These are phyloP conservation scores for Globisporangium alternatum DNA, from an alignment of 352 stramenopile genomes.

Conservation along the genomic window DNA sequence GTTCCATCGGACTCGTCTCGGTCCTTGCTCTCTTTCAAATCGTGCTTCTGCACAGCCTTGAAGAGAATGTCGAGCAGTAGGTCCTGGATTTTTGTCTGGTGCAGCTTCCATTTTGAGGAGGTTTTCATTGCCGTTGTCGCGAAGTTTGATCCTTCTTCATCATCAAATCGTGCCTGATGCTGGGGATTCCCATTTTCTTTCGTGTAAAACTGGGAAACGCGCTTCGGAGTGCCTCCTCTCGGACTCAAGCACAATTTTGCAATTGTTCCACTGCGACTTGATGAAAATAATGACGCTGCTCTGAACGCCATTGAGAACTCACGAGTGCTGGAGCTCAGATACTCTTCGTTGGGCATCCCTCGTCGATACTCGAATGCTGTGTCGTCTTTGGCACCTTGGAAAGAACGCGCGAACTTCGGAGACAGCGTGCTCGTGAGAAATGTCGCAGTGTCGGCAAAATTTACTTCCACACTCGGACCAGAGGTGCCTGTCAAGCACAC, in stretches of 20 bases:
- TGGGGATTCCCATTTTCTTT: not conserved
- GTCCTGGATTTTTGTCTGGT: constrained; percentile 53
- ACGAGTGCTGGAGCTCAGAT: not conserved
- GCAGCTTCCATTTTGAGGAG: constrained; percentile 13
- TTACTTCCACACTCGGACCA: constrained; percentile 38
- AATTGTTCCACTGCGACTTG: not conserved
- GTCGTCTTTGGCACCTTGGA: constrained; percentile 10
- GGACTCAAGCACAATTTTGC: constrained; percentile 18
- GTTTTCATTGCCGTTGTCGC: not conserved
- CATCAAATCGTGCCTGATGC: not conserved
- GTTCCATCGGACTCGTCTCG: constrained; percentile 29
- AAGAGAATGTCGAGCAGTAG: constrained; percentile 59
- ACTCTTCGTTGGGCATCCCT: not conserved
- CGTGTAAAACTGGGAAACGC: not conserved
- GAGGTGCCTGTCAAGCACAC: constrained; percentile 55
- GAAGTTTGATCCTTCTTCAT: not conserved
- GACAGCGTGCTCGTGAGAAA: constrained; percentile 62
- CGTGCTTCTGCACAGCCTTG: constrained; percentile 70
- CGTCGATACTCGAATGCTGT: not conserved
- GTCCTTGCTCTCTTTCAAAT: constrained; percentile 66
- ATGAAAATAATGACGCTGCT: not conserved
- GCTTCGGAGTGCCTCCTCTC: constrained; percentile 7
- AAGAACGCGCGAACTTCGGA: constrained; percentile 36
- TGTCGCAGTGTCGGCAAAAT: constrained; percentile 63
- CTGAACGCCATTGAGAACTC: not conserved